Evolutionary conservation across 2,329 filamentous ascomycete species (phyloP).

Genomic region (Neurospora crassa): DNA sequence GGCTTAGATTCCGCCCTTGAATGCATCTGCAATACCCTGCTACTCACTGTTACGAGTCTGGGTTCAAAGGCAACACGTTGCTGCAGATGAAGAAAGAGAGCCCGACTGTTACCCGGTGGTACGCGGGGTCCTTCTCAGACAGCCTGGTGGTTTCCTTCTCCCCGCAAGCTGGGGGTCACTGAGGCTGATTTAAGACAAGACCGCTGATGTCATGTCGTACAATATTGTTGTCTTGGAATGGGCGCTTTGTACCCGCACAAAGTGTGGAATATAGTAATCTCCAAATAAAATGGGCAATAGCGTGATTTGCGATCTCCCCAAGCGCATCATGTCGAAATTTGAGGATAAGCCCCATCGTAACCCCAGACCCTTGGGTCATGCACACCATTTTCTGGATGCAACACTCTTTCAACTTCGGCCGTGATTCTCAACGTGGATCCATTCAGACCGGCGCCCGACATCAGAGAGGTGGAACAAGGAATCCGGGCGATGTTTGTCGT

Average conservation of each 20-base stretch:
- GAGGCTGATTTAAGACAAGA: not conserved
- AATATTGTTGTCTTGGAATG: not conserved
- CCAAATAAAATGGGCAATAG: not conserved
- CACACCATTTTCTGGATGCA: not conserved
- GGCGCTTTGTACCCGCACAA: not conserved
- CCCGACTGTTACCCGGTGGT: not conserved
- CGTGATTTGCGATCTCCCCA: not conserved
- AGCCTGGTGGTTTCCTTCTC: not conserved
- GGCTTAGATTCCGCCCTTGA: not conserved
- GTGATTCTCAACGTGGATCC: conserved; percentile 4
- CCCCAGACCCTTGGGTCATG: not conserved
- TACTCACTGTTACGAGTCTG: not conserved
- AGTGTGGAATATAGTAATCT: not conserved
- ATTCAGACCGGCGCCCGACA: not conserved
- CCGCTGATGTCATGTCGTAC: not conserved
- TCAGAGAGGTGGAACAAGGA: not conserved
- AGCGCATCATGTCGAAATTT: not conserved
- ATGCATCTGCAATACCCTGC: not conserved
- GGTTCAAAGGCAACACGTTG: not conserved
- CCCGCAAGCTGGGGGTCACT: not conserved
- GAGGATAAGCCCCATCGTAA: not conserved
- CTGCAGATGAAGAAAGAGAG: not conserved
- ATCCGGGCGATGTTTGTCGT: not conserved
- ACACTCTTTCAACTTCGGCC: not conserved
- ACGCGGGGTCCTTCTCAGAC: not conserved